Base-by-base conservation (phyloP, 805 yeast genomes). In the Metschnikowia arizonensis region DNA sequence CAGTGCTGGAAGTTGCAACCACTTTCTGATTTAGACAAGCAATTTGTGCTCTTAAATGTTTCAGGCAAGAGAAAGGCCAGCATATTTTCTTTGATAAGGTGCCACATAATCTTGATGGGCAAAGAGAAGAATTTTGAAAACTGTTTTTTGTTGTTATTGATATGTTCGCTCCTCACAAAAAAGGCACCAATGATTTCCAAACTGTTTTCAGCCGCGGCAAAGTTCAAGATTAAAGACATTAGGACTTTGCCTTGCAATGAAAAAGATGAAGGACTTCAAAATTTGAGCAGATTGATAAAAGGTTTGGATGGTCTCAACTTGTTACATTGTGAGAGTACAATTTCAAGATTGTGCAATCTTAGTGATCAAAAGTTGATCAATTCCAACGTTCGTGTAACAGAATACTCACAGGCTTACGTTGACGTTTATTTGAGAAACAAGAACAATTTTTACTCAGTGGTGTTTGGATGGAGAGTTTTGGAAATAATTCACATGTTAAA, bases 381-480 rank as follows among this genome's bases (percentile, higher is more conserved):
- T 46, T n/a, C 37, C 26, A 55, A 54, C 5, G 45, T 68, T 8
- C 40, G 45, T 10, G 62, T 60, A 43, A 66, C 65, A 2, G 62
- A 55, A 29, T 65, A 68, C 46, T 48, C 53, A 23, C 42, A 63
- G 28, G 63, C 61, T 34, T 69, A 60, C 45, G 59, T 63, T 17
- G 74, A 69, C 47, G 41, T 58, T 32, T 57, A 46, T 36, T 56
- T 59, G 33, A 54, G 54, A 23, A 55, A 52, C 44, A 38, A 40
- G n/a, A 14, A 41, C 10, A 56, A 63, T 44, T 54, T 60, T 26
- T 69, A 61, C 46, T 60, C 54, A 1, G 46, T 65, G 3, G 31
- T 70, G 2, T 53, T 59, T n/a, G 51, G 58, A 30, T 70, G 73
- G 73, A 62, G 74, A 53, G 40, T 69, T 5, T 48, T 68, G 43